A percentile compares a stretch with the other conserved stretches of the same genome.
These are phyloP conservation scores for Colletotrichum musae DNA, from an alignment of 2,329 filamentous ascomycete species.

Conservation along the genomic window DNA sequence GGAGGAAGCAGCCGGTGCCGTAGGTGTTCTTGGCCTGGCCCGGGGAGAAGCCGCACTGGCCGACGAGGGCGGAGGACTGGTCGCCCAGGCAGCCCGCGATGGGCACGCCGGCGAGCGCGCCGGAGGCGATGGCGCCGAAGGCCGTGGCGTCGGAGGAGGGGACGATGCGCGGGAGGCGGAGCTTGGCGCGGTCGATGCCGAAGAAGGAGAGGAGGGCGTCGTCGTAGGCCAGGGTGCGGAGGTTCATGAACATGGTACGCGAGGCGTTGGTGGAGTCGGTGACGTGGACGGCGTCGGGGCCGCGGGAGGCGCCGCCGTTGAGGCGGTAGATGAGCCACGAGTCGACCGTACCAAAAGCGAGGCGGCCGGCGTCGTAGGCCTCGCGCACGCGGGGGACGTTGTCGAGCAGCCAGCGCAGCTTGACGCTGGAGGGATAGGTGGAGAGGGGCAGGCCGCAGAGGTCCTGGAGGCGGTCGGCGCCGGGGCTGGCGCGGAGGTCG, in stretches of 20 bases:
- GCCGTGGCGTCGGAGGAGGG: conserved; percentile 81
- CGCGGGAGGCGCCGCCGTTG: conserved; percentile 77
- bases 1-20: conserved; percentile 89
- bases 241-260: conserved; percentile 95
- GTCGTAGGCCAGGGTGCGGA: conserved; percentile 85
- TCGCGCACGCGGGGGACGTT: conserved; percentile 78
- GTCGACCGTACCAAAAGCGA: conserved; percentile 91
- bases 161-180: conserved; percentile 86
- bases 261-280: conserved; percentile 92
- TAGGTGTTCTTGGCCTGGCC: conserved; percentile 93
- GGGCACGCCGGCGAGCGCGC: conserved; percentile 76
- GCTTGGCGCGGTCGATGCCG: conserved; percentile 76
- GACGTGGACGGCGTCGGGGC: conserved; percentile 75
- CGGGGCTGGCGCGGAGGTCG: conserved; percentile 78
- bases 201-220: conserved; percentile 85
- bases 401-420: conserved; percentile 85
- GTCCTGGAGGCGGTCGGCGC: conserved; percentile 77
- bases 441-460: conserved; percentile 87
- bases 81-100: conserved; percentile 91
- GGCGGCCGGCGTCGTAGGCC: conserved; percentile 81
- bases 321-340: conserved; percentile 90
- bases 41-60: conserved; percentile 86
- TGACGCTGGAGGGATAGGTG: conserved; percentile 90
- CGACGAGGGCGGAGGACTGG: conserved; percentile 88
- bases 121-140: conserved; percentile 78